These are phyloP conservation scores for Kwoniella newhampshirensis DNA, from an alignment of 768 basidiomycete species.

Conservation along the genomic window DNA sequence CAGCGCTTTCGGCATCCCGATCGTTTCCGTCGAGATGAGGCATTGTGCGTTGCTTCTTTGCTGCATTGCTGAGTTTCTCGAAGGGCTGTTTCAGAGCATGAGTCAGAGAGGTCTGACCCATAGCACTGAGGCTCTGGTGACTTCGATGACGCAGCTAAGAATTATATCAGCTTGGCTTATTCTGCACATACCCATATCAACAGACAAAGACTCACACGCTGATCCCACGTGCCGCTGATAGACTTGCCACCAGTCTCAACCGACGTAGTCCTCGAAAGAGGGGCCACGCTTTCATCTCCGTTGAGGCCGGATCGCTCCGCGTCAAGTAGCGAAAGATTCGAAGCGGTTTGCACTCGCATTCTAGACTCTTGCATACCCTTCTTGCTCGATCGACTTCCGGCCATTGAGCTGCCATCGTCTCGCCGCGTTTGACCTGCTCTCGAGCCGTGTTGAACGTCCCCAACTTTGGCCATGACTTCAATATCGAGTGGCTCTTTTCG, in stretches of 20 bases:
- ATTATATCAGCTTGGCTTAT: neutral
- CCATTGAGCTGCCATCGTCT: constrained; percentile 17
- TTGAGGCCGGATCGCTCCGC: constrained; percentile 5
- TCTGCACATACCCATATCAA: neutral
- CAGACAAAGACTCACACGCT: constrained; percentile 3
- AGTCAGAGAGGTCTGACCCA: constrained; percentile 17
- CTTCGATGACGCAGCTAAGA: constrained; percentile 23
- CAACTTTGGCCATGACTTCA: constrained; percentile 13
- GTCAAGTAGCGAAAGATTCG: constrained; percentile 19
- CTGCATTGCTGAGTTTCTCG: constrained; percentile 31
- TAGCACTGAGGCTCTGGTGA: constrained; percentile 29
- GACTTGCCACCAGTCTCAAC: constrained; percentile 12
- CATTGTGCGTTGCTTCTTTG: constrained; percentile 20
- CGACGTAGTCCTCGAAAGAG: constrained; percentile 20
- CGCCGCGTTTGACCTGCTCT: no score
- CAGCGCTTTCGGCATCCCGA: no score
- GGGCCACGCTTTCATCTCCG: constrained; percentile 11
- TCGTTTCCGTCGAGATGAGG: no score
- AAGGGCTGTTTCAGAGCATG: constrained; percentile 33
- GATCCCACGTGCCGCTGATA: neutral
- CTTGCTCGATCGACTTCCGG: constrained; percentile 13
- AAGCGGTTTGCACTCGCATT: constrained; percentile 14
- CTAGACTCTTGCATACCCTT: neutral
- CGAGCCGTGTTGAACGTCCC: no score
- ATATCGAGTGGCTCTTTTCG: constrained; percentile 5